A percentile compares a stretch with the other conserved stretches of the same genome.
phyloP scores from a whole-genome alignment of 2,329 filamentous ascomycete genomes.

The Paecilomyces dactylethromorphus region DNA sequence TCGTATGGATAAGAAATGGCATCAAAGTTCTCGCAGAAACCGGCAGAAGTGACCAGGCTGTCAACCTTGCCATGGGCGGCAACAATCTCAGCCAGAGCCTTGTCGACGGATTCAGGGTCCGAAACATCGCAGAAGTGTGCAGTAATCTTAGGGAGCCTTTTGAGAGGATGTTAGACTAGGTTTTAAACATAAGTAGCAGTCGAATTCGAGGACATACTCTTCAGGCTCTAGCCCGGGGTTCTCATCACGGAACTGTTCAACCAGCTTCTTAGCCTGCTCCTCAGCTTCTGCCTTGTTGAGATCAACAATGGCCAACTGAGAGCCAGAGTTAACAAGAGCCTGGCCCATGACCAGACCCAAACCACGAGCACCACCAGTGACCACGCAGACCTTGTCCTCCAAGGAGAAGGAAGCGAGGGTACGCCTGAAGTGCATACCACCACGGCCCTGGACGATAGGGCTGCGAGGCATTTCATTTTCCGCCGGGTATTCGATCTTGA shows the following conservation, averaged over 20 bases:
- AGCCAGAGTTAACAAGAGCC: conserved; percentile 80
- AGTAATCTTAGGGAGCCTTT: conserved; percentile 71
- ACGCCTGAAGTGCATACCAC: conserved; percentile 75
- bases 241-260: conserved; percentile 69
- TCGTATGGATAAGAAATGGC: conserved; percentile 87
- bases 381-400: conserved; percentile 72
- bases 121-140: conserved; percentile 87
- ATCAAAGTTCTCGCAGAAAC: conserved; percentile 93
- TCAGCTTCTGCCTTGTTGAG: conserved; percentile 85
- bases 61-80: conserved; percentile 74
- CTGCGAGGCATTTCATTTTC: conserved; percentile 67
- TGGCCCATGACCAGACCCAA: conserved; percentile 90
- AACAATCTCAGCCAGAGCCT: conserved; percentile 64
- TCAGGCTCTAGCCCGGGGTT: conserved; percentile 67
- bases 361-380: conserved; percentile 86
- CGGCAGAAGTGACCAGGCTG: conserved; percentile 89
- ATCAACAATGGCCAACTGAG: conserved; percentile 86
- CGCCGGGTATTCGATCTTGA: conserved; percentile 71
- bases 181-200: neutral
- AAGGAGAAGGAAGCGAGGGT: conserved; percentile 83
- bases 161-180: conserved; percentile 1
- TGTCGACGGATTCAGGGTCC: conserved; percentile 68
- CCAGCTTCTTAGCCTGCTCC: conserved; percentile 65
- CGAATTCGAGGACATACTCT: conserved; percentile 42
- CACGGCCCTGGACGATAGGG: conserved; percentile 65